These are phyloP conservation scores for Ceratorhiza oryzae-sativae DNA, from an alignment of 1,284 basidiomycete species.

Conservation along the genomic window DNA sequence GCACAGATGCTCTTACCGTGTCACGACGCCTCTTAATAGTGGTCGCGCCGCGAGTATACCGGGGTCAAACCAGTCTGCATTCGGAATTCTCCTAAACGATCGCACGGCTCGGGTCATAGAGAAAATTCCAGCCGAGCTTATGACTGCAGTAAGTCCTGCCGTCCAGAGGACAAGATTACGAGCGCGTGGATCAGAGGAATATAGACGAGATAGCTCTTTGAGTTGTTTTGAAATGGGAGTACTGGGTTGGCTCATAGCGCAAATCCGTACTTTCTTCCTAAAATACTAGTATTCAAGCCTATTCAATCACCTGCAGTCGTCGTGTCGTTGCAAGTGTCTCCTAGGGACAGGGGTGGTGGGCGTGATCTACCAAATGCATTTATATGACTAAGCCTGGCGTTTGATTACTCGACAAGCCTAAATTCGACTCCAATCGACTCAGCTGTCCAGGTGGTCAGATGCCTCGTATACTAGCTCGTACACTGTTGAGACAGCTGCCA, in stretches of 20 bases:
- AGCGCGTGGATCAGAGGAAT: slow-evolving; percentile 23
- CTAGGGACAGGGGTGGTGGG: not conserved
- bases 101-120: slow-evolving; percentile 1
- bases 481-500: slow-evolving; percentile 17
- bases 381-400: not conserved
- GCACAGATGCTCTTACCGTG: slow-evolving; percentile 59
- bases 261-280: not conserved
- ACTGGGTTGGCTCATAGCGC: slow-evolving; percentile 1
- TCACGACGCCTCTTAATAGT: slow-evolving; percentile 77
- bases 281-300: not conserved
- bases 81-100: slow-evolving; percentile 56
- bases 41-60: slow-evolving; percentile 61
- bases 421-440: not conserved
- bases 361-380: not conserved
- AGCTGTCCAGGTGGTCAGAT: not conserved
- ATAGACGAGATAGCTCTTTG: slow-evolving; percentile 16
- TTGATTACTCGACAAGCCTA: not conserved
- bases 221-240: slow-evolving; percentile 17
- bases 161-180: slow-evolving; percentile 14
- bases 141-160: slow-evolving; percentile 5
- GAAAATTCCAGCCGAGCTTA: not conserved
- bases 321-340: not conserved
- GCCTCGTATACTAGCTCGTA: slow-evolving; percentile 36
- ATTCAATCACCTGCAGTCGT: not conserved
- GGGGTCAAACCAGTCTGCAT: slow-evolving; percentile 69